Base-by-base conservation (phyloP, 1,139 yeast genomes). In the Candida freyschussii region DNA sequence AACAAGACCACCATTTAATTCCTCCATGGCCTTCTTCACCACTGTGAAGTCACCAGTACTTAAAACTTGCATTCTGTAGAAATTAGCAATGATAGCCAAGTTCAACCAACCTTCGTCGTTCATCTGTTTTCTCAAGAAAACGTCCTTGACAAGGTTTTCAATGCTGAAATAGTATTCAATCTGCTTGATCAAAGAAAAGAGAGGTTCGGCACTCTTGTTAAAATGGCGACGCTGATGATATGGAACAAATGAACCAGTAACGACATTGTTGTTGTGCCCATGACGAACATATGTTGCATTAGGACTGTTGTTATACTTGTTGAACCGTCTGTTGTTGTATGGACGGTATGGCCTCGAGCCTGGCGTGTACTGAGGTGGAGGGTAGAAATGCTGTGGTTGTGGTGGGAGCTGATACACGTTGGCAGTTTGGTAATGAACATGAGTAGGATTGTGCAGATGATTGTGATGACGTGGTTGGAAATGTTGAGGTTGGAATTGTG, bases 161-260 rank as follows among this genome's bases (percentile, higher is more conserved):
- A 80, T 70, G 17, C 93, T 80, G 60, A 91, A 82, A 60, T 91
- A 91, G 65, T 89, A 91, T 55, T 85, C 91, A 39, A 87, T 65
- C 66, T 87, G 96, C 48, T 72, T 73, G 17, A 45, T 40, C 22
- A 52, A 33, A 6, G 49, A 41, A 20, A 39, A 36, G 21, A 48
- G 26, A 15, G 51, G 48, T 16, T 48, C 54, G 9, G 30, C 37
- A 24, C 40, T 40, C 27, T 40, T 39, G 12, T 25, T 33, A 24
- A 38, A 36, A 26, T 36, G 39, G 42, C 17, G 30, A 36, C 45
- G 50, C 39, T 47, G 32, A 25, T 29, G 33, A 13, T 12, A 25
- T 16, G 29, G 13, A 19, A 19, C 16, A 12, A 50, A 31, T 48
- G 46, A 35, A 47, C 47, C 31, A 50, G 53, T 30, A 38, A 17